Base-by-base conservation (phyloP, 2,329 filamentous ascomycete species). In the Stachybotrys chlorohalonatus region DNA sequence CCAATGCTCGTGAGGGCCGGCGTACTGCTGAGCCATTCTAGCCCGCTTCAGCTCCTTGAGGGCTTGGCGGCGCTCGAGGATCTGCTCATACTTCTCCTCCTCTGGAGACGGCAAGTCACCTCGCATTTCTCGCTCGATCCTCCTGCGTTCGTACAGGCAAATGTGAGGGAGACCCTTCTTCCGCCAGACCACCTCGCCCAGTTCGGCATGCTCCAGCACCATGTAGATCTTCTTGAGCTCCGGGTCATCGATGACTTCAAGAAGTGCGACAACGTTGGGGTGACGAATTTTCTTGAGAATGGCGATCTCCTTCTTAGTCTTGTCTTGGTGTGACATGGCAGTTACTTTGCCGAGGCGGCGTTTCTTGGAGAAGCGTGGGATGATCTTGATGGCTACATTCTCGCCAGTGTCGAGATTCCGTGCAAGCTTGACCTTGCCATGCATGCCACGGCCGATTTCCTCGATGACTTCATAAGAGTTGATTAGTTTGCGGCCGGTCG, bases 221-320 rank as follows among this genome's bases (percentile, higher is more conserved):
- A 99, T 93, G 73, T 99, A 99, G 58, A 99, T 96, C 74, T 99
- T 99, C 74, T 95, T 94, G 56, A 91, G 84, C 64, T 91, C 90
- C 1, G 93, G 93, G 68, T 99, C 94, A 68, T 99, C 94, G 64
- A 99, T 97, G 64, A 99, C 92, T 73, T 99, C 94, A 59, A 97
- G 81, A 46, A 99, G 78, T 63, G 90, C 92, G 58, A 99, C 94
- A 47, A 99, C 90, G 66, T 99, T 96, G n/a, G 90, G 87, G 70
- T 99, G 94, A 32, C 93, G 86, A 53, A 95, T 95, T 75, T 99
- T 99, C 72, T 99, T 99, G 64, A 99, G 78, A 55, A 99, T 97
- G 66, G 94, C 94, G 59, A 99, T 95, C 74, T 99, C 94, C 68
- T 89, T 87, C 75, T 96, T 96, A 55, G 89, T 90, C 75, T 92